Conservation (phyloP, 148 eudicot species). For the Oxyria digyna region DNA sequence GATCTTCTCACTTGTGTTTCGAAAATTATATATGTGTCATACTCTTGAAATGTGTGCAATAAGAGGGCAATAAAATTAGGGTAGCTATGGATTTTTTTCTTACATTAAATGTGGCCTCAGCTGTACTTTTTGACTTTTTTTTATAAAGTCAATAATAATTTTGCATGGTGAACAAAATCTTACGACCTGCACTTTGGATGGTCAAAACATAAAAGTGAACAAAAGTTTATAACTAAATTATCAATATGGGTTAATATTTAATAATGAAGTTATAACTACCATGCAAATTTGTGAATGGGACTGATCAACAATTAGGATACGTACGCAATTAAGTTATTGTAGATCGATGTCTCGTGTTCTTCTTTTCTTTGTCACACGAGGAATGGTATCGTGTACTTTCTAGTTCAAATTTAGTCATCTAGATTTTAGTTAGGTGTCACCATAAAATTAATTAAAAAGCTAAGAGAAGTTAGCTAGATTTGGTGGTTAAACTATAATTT, state of each 20-base stretch:
- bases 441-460: background rate
- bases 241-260: too few species aligned
- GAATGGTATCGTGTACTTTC: background rate
- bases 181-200: background rate
- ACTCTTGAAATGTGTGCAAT: constrained; percentile 5
- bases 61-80: background rate
- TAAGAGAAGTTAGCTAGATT: background rate
- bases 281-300: background rate
- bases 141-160: too few species aligned
- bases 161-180: background rate
- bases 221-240: background rate
- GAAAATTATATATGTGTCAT: background rate
- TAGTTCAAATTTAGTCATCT: background rate
- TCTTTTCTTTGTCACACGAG: too few species aligned
- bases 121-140: constrained; percentile 1
- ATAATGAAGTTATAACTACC: background rate
- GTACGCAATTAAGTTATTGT: too few species aligned
- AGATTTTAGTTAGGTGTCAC: background rate
- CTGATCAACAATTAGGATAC: too few species aligned
- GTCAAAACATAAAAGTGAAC: background rate
- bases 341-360: too few species aligned
- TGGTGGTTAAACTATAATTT: background rate
- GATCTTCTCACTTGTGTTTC: background rate
- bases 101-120: background rate
- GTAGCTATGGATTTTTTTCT: background rate